These are phyloP conservation scores for Amanita jacksonii DNA, from an alignment of 768 basidiomycete genomes.

Conservation along the genomic window DNA sequence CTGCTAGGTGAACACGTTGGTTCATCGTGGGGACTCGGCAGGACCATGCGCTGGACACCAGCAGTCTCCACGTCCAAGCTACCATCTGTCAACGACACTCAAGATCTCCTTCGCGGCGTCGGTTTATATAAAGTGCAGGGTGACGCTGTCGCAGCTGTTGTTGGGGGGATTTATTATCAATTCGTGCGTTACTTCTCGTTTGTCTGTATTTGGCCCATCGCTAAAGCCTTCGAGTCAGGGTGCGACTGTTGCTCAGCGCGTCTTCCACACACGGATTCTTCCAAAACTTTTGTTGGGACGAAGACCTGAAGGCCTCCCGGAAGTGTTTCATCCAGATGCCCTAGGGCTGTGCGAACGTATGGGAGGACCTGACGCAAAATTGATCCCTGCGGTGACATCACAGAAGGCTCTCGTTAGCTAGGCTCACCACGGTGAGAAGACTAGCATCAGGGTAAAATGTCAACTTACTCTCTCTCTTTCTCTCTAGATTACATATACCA, in stretches of 20 bases:
- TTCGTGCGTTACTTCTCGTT: conserved; percentile 43
- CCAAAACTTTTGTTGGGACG: conserved; percentile 28
- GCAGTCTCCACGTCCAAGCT: conserved; percentile 33
- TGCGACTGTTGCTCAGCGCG: conserved; percentile 35
- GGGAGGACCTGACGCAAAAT: conserved; percentile 34
- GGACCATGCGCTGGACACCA: conserved; percentile 68
- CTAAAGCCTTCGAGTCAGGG: conserved; percentile 24
- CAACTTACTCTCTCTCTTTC: no score
- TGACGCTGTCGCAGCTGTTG: conserved; percentile 62
- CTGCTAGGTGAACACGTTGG: conserved; percentile 67
- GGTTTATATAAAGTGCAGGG: conserved; percentile 76
- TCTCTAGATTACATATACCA: no score
- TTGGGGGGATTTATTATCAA: conserved; percentile 74
- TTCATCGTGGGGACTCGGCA: conserved; percentile 64
- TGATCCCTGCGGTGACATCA: background rate
- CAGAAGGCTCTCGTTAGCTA: conserved; percentile 3
- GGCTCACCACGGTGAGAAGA: no score
- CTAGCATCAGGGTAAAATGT: background rate
- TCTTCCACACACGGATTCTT: conserved; percentile 41
- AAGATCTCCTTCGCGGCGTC: conserved; percentile 37
- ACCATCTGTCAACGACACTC: conserved; percentile 17
- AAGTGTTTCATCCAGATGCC: conserved; percentile 40
- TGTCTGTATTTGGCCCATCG: conserved; percentile 2
- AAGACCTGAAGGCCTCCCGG: conserved; percentile 29
- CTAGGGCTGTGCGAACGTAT: conserved; percentile 33